Evolutionary conservation across 768 basidiomycete species (phyloP).

Genomic region (Lactifluus rugatus): DNA sequence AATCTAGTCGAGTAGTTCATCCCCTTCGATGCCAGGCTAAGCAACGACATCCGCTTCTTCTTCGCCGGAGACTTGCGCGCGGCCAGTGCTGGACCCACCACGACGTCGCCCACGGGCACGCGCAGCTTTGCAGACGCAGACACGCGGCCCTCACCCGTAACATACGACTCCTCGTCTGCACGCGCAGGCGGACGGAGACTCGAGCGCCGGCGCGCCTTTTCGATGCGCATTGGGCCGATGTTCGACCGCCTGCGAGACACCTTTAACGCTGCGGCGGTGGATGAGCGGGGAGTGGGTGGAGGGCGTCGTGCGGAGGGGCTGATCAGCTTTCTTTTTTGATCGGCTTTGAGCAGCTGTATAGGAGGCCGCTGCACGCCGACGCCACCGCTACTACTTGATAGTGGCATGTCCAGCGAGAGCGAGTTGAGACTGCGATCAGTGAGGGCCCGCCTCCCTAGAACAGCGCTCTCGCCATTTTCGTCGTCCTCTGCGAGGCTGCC

Average conservation of each 20-base stretch:
- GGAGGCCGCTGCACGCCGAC: conserved; percentile 9
- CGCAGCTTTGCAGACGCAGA: conserved; percentile 30
- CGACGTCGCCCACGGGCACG: conserved; percentile 26
- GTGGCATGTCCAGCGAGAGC: conserved; percentile 33
- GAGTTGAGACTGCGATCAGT: conserved; percentile 62
- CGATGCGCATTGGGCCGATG: conserved; percentile 64
- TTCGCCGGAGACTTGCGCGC: conserved; percentile 44
- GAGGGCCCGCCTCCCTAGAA: conserved; percentile 33
- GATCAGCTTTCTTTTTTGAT: neutral
- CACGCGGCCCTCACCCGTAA: conserved; percentile 22
- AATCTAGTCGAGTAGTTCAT: conserved; percentile 23
- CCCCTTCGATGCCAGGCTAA: conserved; percentile 28
- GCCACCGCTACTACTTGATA: conserved; percentile 37
- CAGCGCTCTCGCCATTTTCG: conserved; percentile 36
- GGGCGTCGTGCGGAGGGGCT: conserved; percentile 3
- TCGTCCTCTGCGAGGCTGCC: conserved; percentile 66
- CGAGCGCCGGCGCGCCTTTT: conserved; percentile 65
- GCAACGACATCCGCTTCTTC: conserved; percentile 50
- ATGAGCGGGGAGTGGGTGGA: conserved; percentile 5
- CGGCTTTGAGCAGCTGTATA: neutral
- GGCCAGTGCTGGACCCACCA: conserved; percentile 14
- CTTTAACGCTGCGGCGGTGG: conserved; percentile 22
- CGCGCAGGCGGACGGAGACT: conserved; percentile 68
- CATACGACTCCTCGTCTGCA: conserved; percentile 32
- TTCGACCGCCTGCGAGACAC: conserved; percentile 54